Evolutionary conservation across 768 basidiomycete species (phyloP), one percentile per base, ranked within the genome.

Genomic region (Tricholoma saponaceum): DNA sequence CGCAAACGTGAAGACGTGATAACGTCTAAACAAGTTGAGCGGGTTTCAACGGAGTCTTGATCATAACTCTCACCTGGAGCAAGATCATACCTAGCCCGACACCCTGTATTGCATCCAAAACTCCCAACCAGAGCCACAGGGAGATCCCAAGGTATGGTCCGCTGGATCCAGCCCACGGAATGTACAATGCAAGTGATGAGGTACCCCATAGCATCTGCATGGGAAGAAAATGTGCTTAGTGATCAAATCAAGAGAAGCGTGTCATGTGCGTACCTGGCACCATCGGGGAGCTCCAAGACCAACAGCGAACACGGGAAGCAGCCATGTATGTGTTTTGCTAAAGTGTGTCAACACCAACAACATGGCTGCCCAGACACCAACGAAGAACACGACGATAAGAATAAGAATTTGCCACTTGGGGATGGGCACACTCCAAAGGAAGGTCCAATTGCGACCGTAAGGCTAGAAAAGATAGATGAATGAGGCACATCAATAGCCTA

Each of bases 91-190:
- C 93, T 49, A 97, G 78, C 26, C 95, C 95, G 41, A 96, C 95
- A 71, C 95, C 95, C 70, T 97, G 95, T 35, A 97, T 79, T 32
- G 95, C 93, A 69, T 95, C 95, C 43, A 97, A 78, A 46, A 97
- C 95, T 66, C 95, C 95, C 9, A 97, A 81, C 95, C 95, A 97
- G 43, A 97, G 77, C 95, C 95, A 97, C 30, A 97, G 76, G 25
- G 88, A 89, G 26, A 93, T 82, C 43, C 92, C 92, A 55, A 96
- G 84, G 69, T 95, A 97, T 22, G 94, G 92, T 16, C 95, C 95
- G 3, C 80, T 84, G 10, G 67, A 68, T 10, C 95, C 93, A 2
- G 90, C 95, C 95, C 95, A 97, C 4, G 95, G 93, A 58, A 97
- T 88, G 69, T 96, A 97, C 14, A 95, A 74, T 4, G 92, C 95